These are phyloP conservation scores for Solanum bulbocastanum DNA, from an alignment of 257 asterid genomes.

Conservation along the genomic window DNA sequence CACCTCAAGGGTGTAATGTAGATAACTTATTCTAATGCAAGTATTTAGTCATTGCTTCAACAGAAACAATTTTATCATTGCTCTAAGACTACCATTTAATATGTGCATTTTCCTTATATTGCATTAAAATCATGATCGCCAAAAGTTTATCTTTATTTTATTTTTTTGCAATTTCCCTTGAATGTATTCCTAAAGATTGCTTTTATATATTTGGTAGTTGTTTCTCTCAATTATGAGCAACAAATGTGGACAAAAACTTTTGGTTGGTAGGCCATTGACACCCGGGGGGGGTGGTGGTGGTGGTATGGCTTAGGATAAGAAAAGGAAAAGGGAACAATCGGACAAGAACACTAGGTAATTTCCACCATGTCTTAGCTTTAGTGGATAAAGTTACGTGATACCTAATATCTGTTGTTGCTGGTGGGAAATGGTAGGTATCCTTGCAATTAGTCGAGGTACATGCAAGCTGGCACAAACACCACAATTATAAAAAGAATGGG, in stretches of 20 bases:
- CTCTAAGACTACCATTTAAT: neutral
- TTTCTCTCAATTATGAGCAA: neutral
- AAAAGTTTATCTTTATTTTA: neutral
- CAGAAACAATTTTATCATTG: neutral
- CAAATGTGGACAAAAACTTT: neutral
- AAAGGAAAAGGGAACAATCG: neutral
- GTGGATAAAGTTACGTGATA: neutral
- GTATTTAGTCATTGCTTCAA: neutral
- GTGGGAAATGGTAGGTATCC: neutral
- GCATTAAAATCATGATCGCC: neutral
- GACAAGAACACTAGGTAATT: neutral
- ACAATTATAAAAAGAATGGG: neutral
- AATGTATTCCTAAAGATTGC: neutral
- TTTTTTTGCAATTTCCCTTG: neutral
- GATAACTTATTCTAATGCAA: neutral
- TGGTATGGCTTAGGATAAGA: neutral
- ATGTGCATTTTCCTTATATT: neutral
- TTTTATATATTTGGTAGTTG: neutral
- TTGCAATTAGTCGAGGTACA: neutral
- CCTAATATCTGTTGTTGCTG: neutral
- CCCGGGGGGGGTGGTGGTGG: rapidly evolving
- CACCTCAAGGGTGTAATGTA: neutral
- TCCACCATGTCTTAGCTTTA: neutral
- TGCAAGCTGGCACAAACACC: neutral
- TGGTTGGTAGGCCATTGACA: neutral